Percentiles rank a stretch among this genome's conserved stretches.
Evolutionary conservation across 164 flowering plant genomes (phyloP).

Genomic region (Kalanchoe fedtschenkoi): DNA sequence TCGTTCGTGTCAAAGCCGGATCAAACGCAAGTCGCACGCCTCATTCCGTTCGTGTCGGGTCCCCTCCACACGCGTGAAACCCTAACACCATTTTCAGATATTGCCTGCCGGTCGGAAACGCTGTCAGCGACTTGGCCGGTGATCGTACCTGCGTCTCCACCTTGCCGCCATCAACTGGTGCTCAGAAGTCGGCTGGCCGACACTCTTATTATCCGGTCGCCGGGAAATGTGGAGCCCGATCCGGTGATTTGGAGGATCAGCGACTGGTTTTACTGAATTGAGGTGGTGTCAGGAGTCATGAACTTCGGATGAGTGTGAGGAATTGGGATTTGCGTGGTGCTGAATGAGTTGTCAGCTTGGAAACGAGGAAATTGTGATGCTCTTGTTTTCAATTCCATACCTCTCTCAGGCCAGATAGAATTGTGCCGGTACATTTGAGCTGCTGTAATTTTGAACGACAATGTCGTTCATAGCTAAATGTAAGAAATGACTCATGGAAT

Average conservation of each 20-base stretch:
- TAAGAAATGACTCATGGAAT: too few relatives aligned
- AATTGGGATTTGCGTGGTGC: slow-evolving; percentile 1
- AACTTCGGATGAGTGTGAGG: not conserved
- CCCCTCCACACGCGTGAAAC: slow-evolving; percentile 26
- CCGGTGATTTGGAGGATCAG: not conserved
- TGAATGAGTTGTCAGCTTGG: not conserved
- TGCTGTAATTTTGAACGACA: not conserved
- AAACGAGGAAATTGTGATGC: not conserved
- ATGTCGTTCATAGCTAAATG: not conserved
- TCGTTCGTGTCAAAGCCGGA: slow-evolving; percentile 9
- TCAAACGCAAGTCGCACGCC: slow-evolving; percentile 10
- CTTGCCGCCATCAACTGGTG: not conserved
- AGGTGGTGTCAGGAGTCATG: not conserved
- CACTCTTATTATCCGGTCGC: slow-evolving; percentile 12
- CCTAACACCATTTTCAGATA: slow-evolving; percentile 14
- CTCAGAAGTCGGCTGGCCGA: not conserved
- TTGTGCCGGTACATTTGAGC: not conserved
- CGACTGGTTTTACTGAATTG: not conserved
- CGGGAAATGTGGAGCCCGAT: slow-evolving; percentile 7
- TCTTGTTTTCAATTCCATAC: not conserved
- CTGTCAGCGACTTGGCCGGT: slow-evolving; percentile 13
- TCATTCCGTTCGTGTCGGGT: slow-evolving; percentile 28
- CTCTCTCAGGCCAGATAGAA: not conserved
- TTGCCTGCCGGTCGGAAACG: slow-evolving; percentile 12
- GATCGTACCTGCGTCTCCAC: not conserved